Evolutionary conservation across 2,329 filamentous ascomycete species (phyloP).

Genomic region (Pestalotiopsis sp.): DNA sequence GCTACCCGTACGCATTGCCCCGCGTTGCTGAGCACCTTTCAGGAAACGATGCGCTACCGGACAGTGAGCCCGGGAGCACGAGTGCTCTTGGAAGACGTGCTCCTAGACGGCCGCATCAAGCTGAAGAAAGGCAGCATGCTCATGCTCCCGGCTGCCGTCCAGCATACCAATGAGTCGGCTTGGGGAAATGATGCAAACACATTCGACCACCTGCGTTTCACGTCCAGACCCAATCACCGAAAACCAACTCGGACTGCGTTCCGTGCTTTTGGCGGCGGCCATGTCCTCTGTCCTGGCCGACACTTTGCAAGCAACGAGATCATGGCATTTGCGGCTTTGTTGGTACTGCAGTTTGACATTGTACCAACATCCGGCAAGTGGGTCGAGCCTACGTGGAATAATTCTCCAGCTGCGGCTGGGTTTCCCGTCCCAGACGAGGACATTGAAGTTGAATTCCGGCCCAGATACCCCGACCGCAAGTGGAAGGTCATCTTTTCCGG

Average conservation of each 20-base stretch:
- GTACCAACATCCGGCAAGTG: conserved; percentile 19
- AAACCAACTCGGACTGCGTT: conserved; percentile 28
- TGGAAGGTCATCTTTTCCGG: conserved; percentile 24
- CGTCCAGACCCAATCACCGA: conserved; percentile 1
- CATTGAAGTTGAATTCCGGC: conserved; percentile 23
- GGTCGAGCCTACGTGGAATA: conserved; percentile 16
- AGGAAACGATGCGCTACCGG: conserved; percentile 29
- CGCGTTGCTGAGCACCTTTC: conserved; percentile 28
- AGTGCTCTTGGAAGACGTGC: conserved; percentile 26
- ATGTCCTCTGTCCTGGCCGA: conserved; percentile 40
- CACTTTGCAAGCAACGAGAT: conserved; percentile 42
- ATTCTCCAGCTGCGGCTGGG: conserved; percentile 20
- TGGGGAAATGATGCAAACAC: conserved; percentile 18
- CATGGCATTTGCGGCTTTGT: conserved; percentile 33
- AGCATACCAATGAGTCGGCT: conserved; percentile 17
- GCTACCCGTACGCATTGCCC: conserved; percentile 26
- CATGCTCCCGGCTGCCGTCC: conserved; percentile 21
- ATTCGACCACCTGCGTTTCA: conserved; percentile 20
- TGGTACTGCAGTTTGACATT: conserved; percentile 35
- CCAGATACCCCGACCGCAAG: conserved; percentile 18
- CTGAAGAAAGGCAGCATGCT: conserved; percentile 23
- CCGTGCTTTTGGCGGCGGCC: conserved; percentile 41
- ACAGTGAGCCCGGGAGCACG: conserved; percentile 23
- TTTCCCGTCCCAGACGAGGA: conserved; percentile 27
- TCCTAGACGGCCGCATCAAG: conserved; percentile 18